A percentile compares a stretch with the other conserved stretches of the same genome.
These are phyloP conservation scores for Trypethelium eluteriae DNA, from an alignment of 495 filamentous ascomycete genomes.

Conservation along the genomic window DNA sequence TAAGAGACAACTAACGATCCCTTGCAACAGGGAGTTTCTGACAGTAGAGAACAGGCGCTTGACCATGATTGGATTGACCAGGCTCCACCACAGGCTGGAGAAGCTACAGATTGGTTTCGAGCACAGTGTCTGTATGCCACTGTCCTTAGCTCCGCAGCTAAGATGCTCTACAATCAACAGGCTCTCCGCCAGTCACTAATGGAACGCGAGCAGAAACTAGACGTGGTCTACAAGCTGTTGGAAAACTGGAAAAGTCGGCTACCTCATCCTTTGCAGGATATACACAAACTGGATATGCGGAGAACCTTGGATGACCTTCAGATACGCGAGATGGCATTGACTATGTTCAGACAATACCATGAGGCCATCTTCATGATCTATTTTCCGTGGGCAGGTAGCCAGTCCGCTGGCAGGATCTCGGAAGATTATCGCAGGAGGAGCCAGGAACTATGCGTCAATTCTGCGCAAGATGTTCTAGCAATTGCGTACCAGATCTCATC, in stretches of 20 bases:
- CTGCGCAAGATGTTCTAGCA: neutral
- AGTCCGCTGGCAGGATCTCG: neutral
- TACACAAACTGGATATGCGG: neutral
- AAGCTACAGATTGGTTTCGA: neutral
- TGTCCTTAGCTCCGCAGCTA: slow-evolving; percentile 1
- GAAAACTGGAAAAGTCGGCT: neutral
- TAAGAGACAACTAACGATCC: neutral
- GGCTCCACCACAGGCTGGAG: neutral
- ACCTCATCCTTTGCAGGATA: neutral
- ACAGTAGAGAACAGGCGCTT: neutral
- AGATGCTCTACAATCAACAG: slow-evolving; percentile 5
- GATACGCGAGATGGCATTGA: neutral
- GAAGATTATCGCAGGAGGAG: neutral
- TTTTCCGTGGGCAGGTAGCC: slow-evolving; percentile 2
- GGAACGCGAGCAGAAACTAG: neutral
- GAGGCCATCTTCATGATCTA: slow-evolving; percentile 7
- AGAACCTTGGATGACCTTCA: slow-evolving; percentile 7
- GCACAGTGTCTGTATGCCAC: slow-evolving; percentile 1
- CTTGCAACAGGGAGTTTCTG: neutral
- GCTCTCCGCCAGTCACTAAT: neutral
- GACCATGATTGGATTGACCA: slow-evolving; percentile 5
- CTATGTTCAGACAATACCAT: slow-evolving; percentile 4
- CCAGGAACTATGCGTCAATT: neutral
- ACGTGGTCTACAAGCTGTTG: neutral
- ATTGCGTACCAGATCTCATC: neutral